Evolutionary conservation across 2,329 filamentous ascomycete species (phyloP), one percentile per base, ranked within the genome.

Genomic region (Catunica adiposa): DNA sequence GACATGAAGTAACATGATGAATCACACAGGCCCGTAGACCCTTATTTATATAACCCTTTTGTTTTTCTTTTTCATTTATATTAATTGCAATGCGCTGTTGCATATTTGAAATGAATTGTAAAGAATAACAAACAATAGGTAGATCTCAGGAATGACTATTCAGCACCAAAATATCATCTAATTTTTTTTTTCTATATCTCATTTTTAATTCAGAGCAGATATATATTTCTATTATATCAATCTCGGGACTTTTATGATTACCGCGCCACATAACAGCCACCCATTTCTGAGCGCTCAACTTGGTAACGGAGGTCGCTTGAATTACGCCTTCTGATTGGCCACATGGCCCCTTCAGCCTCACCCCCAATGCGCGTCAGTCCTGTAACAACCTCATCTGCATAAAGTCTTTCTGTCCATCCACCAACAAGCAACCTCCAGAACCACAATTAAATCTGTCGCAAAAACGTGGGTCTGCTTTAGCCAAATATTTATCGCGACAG

Each of bases 271-370:
- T n/a, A n/a, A n/a, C n/a, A n/a, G n/a, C n/a, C n/a, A n/a, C n/a
- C n/a, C n/a, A n/a, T n/a, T n/a, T n/a, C n/a, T n/a, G n/a, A n/a
- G n/a, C n/a, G n/a, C n/a, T n/a, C n/a, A n/a, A n/a, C n/a, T n/a
- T n/a, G n/a, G n/a, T n/a, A n/a, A n/a, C n/a, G n/a, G n/a, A n/a
- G n/a, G n/a, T n/a, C n/a, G 15, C 17, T 7, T 4, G 38, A 42
- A 42, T 20, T 7, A 6, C 38, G 38, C 38, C 15, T 5, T 42
- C 11, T 42, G 38, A 42, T 42, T 42, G 15, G 34, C 17, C 38
- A 6, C 38, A 42, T 34, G 29, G 15, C 26, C 11, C 22, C 9
- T 53, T 53, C 51, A 53, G 51, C 51, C 51, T 53, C 51, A 53
- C 11, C 29, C 29, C 20, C 29, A n/a, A 38, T 38, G 29, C 51